Percentiles rank a stretch among this genome's conserved stretches.
phyloP scores from a whole-genome alignment of 805 yeast genomes.

The Saccharomycodes ludwigii region DNA sequence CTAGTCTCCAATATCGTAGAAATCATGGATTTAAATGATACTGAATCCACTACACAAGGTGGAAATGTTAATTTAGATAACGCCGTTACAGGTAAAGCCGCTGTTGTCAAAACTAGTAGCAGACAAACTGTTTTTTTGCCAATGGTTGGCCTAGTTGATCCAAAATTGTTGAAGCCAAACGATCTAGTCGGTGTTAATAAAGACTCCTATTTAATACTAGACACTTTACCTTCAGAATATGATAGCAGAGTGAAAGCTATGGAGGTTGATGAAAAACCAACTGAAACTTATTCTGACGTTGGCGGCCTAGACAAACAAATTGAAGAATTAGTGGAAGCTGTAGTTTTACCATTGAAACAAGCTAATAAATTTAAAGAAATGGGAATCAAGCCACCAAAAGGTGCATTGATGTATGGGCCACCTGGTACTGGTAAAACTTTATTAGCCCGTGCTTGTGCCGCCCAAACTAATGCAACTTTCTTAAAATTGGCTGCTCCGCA shows the following conservation, averaged over 20 bases:
- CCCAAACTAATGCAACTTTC: constrained; percentile 95
- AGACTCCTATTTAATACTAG: constrained; percentile 86
- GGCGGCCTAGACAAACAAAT: constrained; percentile 98
- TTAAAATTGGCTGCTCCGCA: constrained; percentile 96
- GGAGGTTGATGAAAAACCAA: constrained; percentile 99
- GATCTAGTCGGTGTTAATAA: constrained; percentile 96
- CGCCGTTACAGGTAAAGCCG: constrained; percentile 87
- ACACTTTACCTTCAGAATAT: constrained; percentile 92
- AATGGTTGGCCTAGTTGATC: constrained; percentile 88
- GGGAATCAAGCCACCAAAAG: constrained; percentile 97
- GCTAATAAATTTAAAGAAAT: constrained; percentile 88
- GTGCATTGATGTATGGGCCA: constrained; percentile 97
- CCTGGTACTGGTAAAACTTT: constrained; percentile 99
- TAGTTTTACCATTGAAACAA: constrained; percentile 95
- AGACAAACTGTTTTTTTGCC: constrained; percentile 96
- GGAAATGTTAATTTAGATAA: constrained; percentile 92
- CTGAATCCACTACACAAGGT: constrained; percentile 69
- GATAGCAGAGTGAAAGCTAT: constrained; percentile 96
- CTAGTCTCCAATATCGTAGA: constrained; percentile 95
- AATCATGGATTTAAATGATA: constrained; percentile 75
- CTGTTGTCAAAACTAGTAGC: constrained; percentile 94
- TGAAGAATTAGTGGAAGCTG: constrained; percentile 96
- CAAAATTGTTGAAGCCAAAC: constrained; percentile 86
- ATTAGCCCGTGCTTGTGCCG: constrained; percentile 97
- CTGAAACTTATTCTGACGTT: constrained; percentile 92